phyloP scores from a whole-genome alignment of 768 basidiomycete species.

The Suillus sp. region DNA sequence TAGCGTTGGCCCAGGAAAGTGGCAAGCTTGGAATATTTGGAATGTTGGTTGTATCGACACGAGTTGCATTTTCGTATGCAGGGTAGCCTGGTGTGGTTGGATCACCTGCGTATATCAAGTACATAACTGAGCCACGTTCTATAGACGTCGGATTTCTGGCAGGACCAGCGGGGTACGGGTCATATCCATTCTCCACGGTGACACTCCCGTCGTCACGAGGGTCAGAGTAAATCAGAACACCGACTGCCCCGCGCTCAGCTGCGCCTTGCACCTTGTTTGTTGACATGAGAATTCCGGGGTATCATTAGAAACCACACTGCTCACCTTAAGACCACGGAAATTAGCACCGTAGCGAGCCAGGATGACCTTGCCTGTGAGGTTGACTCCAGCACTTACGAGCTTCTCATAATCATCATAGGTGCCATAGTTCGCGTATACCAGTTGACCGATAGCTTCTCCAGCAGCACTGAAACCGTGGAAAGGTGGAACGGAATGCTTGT shows the following conservation, averaged over 20 bases:
- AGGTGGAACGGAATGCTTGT: constrained; percentile 67
- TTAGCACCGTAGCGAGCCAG: constrained; percentile 74
- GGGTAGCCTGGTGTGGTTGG: constrained; percentile 90
- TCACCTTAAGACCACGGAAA: constrained; percentile 86
- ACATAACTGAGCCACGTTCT: constrained; percentile 84
- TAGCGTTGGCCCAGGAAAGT: constrained; percentile 83
- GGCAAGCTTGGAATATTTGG: constrained; percentile 87
- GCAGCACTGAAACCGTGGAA: constrained; percentile 85
- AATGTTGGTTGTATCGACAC: constrained; percentile 59
- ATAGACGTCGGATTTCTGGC: constrained; percentile 85
- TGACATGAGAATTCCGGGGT: constrained; percentile 21
- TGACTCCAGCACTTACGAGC: constrained; percentile 62
- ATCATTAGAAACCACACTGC: constrained; percentile 20
- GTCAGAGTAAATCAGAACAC: constrained; percentile 82
- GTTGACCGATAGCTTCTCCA: constrained; percentile 70
- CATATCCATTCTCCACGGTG: constrained; percentile 73
- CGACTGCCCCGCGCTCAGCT: constrained; percentile 79
- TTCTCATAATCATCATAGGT: constrained; percentile 68
- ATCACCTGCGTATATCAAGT: constrained; percentile 67
- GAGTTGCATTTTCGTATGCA: constrained; percentile 78
- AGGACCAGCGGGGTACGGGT: constrained; percentile 76
- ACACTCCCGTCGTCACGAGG: constrained; percentile 84
- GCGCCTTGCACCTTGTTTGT: constrained; percentile 70
- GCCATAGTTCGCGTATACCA: constrained; percentile 84
- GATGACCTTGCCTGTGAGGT: constrained; percentile 78